Evolutionary conservation across 164 flowering plant genomes (phyloP).

Genomic region (Santalum album): DNA sequence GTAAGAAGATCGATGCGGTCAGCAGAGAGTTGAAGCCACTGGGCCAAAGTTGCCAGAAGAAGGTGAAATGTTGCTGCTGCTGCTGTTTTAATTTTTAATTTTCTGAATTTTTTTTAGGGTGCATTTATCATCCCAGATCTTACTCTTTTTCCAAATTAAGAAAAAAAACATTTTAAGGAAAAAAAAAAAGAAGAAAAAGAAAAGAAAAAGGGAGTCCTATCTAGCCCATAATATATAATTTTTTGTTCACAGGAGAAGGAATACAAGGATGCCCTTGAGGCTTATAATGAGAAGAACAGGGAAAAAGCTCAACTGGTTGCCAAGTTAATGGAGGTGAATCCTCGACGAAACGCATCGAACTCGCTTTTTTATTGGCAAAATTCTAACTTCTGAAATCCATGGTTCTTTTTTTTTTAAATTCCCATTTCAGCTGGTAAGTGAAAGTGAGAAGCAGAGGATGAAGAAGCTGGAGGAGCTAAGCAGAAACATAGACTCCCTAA

Average conservation of each 20-base stretch:
- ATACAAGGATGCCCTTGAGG: conserved; percentile 78
- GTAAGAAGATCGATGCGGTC: conserved; percentile 46
- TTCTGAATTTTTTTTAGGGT: too few species aligned
- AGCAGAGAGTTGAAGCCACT: conserved; percentile 44
- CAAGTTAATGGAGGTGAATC: conserved; percentile 71
- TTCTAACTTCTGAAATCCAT: neutral
- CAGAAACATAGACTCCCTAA: conserved; percentile 53
- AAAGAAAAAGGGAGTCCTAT: too few species aligned
- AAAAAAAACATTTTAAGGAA: too few species aligned
- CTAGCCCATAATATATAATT: neutral
- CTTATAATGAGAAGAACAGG: conserved; percentile 71
- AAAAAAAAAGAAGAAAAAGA: too few species aligned
- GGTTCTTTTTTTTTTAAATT: neutral
- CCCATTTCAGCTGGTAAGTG: conserved; percentile 52
- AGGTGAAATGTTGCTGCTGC: conserved; percentile 21
- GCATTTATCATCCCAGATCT: too few species aligned
- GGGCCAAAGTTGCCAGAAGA: conserved; percentile 48
- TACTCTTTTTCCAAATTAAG: too few species aligned
- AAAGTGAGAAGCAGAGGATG: conserved; percentile 79
- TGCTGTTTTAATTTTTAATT: neutral
- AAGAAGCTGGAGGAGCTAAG: conserved; percentile 84
- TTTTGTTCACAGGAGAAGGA: conserved; percentile 62
- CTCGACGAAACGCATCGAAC: neutral
- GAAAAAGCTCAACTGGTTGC: conserved; percentile 67
- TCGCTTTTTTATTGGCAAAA: neutral